phyloP scores from a whole-genome alignment of 163 green algal species.

The Chlorella variabilis region DNA sequence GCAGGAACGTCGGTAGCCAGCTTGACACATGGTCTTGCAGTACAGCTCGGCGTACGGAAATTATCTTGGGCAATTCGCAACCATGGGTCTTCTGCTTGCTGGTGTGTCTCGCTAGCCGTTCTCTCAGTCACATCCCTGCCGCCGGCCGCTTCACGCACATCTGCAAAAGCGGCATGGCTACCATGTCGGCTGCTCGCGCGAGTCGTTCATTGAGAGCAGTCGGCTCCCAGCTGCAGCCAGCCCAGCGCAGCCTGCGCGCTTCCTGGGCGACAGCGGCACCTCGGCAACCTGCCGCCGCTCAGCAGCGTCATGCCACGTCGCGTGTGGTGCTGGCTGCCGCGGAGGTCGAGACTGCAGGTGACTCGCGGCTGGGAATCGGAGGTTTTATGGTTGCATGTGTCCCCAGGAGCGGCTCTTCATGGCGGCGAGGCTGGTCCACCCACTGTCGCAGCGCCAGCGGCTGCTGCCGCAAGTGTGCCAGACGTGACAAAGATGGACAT shows the following conservation, averaged over 20 bases:
- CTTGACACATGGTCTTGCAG: too few relatives aligned
- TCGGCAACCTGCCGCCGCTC: background rate
- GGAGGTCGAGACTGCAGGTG: slow-evolving; percentile 13
- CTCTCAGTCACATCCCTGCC: too few relatives aligned
- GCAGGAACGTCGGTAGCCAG: too few relatives aligned
- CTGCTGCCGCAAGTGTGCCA: background rate
- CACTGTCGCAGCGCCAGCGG: slow-evolving; percentile 14
- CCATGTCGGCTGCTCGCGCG: background rate
- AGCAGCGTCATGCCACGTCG: slow-evolving; percentile 14
- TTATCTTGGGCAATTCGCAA: too few relatives aligned
- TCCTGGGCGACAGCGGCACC: background rate
- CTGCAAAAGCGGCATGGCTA: background rate
- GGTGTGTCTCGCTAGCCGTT: too few relatives aligned
- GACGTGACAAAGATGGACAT: slow-evolving; percentile 58
- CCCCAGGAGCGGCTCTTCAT: too few relatives aligned
- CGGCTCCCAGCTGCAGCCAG: background rate
- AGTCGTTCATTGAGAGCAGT: background rate
- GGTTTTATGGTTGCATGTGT: too few relatives aligned
- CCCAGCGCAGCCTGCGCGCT: background rate
- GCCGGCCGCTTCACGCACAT: too few relatives aligned
- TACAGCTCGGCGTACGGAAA: too few relatives aligned
- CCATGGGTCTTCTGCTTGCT: too few relatives aligned
- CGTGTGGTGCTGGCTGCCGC: slow-evolving; percentile 1
- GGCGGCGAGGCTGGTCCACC: too few relatives aligned
- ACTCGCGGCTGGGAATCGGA: too few relatives aligned